Percentiles rank a stretch among this genome's conserved stretches.
phyloP scores from a whole-genome alignment of 257 asterid species.

The Prunella vulgaris region DNA sequence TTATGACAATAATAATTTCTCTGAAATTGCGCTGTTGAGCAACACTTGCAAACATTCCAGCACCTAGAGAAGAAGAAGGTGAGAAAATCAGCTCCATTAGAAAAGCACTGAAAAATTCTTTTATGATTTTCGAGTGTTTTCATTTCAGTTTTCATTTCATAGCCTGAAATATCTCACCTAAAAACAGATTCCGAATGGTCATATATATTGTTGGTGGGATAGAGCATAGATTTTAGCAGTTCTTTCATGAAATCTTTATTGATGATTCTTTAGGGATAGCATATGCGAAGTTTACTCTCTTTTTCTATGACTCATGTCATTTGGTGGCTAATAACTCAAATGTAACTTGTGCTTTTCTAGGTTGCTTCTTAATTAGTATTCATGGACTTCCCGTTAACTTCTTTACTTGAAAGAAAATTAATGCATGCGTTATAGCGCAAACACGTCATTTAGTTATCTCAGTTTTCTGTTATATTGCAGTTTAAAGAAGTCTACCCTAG shows the following conservation, averaged over 20 bases:
- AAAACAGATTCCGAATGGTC: neutral
- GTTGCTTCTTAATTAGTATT: neutral
- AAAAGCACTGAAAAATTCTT: no score
- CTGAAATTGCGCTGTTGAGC: no score
- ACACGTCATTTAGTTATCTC: neutral
- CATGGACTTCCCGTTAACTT: neutral
- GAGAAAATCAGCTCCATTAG: no score
- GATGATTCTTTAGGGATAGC: neutral
- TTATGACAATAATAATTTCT: no score
- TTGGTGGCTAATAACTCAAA: neutral
- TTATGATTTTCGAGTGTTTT: no score
- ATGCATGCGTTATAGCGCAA: neutral
- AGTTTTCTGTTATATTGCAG: neutral
- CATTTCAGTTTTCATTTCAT: neutral
- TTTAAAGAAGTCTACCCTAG: neutral
- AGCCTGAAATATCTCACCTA: neutral
- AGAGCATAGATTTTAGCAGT: neutral
- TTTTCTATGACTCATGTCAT: neutral
- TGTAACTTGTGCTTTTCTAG: neutral
- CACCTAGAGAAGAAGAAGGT: no score
- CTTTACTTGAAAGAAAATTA: neutral
- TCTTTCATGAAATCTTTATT: neutral
- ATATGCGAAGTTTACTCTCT: neutral
- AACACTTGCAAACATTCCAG: no score
- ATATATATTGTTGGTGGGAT: neutral